Base-by-base conservation (phyloP, 2,329 filamentous ascomycete species). In the Exserohilum rostratum region DNA sequence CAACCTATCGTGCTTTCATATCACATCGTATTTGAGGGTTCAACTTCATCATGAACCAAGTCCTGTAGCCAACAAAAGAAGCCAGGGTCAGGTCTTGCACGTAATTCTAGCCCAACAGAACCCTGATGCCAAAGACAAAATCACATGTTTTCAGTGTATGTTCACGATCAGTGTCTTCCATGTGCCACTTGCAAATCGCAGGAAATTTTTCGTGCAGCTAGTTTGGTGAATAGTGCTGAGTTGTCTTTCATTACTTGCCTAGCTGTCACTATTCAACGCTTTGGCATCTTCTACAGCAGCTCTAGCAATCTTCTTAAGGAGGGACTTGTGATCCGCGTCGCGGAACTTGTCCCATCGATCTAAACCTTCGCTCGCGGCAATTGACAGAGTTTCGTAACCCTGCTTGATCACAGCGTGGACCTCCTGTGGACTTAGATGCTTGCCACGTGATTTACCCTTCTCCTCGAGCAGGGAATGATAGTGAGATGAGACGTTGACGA, bases 331-430 rank as follows among this genome's bases (percentile, higher is more conserved):
- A 62, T 96, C 91, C 2, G 89, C 90, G 79, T 98, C 95, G 12
- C 93, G 82, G 74, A 90, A 98, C 70, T 83, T 85, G 62, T 91
- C 90, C 90, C 91, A 96, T 33, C 87, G 86, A 72, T 93, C 93
- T 63, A 96, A 74, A 0, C 90, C 93, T 70, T 96, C 93, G 67
- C 88, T 91, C 0, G 91, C 87, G 76, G 96, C 90, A 50, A 99
- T 96, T 60, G 90, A 93, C 67, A 99, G 77, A 31, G 93, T 96
- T 75, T 98, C 93, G 70, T 98, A 98, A 0, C 95, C 95, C 74
- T 96, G 90, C 78, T 96, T 96, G 75, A 99, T 98, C 25, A 97
- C 90, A 62, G 90, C 89, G 37, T 89, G 88, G 34, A 99, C 92
- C 72, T 97, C 90, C 45, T 86, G 82, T 33, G 89, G 92, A 54